phyloP scores from a whole-genome alignment of 1,284 basidiomycete species.

The Peniophora sp. region DNA sequence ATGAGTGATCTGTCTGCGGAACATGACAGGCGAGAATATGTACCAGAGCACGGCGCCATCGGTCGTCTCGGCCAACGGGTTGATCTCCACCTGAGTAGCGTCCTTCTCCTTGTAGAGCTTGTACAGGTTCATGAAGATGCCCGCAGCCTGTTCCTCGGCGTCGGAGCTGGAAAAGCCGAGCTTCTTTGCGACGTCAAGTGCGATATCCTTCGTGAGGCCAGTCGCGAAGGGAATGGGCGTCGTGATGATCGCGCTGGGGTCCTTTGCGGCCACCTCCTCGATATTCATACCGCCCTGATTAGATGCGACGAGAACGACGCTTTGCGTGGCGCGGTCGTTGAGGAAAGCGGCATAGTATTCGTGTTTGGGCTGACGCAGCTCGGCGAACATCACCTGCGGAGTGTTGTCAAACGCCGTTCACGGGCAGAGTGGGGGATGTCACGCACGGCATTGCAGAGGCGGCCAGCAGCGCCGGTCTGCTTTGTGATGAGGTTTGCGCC shows the following conservation, averaged over 20 bases:
- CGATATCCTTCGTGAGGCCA: conserved; percentile 72
- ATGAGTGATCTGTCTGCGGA: background rate
- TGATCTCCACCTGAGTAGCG: conserved; percentile 99
- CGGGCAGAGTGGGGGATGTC: conserved; percentile 2
- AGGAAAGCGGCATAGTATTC: conserved; percentile 98
- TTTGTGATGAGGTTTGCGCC: conserved; percentile 97
- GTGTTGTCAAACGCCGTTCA: conserved; percentile 8
- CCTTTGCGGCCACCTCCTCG: conserved; percentile 98
- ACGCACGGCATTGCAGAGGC: conserved; percentile 89
- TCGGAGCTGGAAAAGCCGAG: conserved; percentile 80
- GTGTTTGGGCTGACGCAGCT: conserved; percentile 88
- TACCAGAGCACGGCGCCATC: conserved; percentile 94
- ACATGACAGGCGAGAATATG: background rate
- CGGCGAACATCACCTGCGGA: conserved; percentile 90
- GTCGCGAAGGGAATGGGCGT: conserved; percentile 86
- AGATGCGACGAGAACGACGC: conserved; percentile 92
- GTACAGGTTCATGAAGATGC: conserved; percentile 93
- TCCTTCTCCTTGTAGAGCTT: conserved; percentile 99
- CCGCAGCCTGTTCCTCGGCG: conserved; percentile 79
- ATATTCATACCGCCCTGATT: conserved; percentile 97
- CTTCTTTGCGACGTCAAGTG: conserved; percentile 78
- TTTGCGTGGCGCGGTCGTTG: conserved; percentile 88
- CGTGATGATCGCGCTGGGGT: conserved; percentile 93
- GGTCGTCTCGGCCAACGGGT: conserved; percentile 92
- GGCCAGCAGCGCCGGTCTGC: conserved; percentile 91